Evolutionary conservation across 768 basidiomycete species (phyloP), one percentile per base, ranked within the genome.

Genomic region (Auricularia sp.): DNA sequence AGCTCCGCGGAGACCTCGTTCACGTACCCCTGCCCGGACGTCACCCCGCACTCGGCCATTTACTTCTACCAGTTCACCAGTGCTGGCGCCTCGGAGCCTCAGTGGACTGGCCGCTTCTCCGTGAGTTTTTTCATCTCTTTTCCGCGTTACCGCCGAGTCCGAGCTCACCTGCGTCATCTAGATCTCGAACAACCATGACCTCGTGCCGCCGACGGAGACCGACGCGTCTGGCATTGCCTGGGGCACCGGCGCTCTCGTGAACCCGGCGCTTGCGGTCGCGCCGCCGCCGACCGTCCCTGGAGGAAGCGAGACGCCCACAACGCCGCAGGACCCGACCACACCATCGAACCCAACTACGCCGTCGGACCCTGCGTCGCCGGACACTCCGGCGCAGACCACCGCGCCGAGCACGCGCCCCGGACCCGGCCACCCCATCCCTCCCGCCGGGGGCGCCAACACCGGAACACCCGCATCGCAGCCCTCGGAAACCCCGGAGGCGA

Each of bases 1-100:
- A 68, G 77, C 68, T 65, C 70, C 63, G 73, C 62, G 65, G 77
- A 71, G 78, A 83, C 70, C 39, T 75, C 72, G 0, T 86, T 80
- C 72, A 72, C 76, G 43, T 89, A 80, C 70, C 67, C 81, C n/a
- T 93, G 91, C 76, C 91, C 87, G 14, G 73, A 78, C 66, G 88
- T 89, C 67, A 66, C 80, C 14, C 72, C n/a, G 16, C 16, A 12
- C 53, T 44, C n/a, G 29, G 56, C 62, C 77, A 87, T 73, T 79
- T 92, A 91, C 77, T 92, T 91, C 78, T 90, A 90, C 74, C 88
- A 91, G 70, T 91, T 88, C 78, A 77, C 82, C 16, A 74, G 83
- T 1, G 75, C 23, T 33, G 56, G 29, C 12, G 14, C 18, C 23
- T 12, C 11, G 16, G 14, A n/a, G n/a, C 23, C 34, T 14, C 21